Percentiles rank a stretch among this genome's conserved stretches.
Conservation (phyloP, 768 basidiomycete species). For the Amanita rubescens region DNA sequence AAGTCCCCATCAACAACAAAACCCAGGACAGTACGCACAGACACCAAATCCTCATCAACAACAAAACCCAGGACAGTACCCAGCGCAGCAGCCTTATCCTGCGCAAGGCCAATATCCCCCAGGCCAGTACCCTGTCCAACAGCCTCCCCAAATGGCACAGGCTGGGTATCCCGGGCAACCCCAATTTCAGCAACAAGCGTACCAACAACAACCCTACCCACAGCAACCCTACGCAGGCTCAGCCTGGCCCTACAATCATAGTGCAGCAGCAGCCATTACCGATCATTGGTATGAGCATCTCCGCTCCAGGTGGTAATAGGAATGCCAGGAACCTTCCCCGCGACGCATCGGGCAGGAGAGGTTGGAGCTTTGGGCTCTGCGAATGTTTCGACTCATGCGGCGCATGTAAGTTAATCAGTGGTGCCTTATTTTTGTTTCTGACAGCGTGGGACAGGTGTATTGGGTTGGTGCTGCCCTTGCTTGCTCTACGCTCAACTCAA, state of each 20-base stretch:
- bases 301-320: slow-evolving; percentile 25
- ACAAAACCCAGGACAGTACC: neutral
- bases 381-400: slow-evolving; percentile 24
- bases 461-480: slow-evolving; percentile 37
- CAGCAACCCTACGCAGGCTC: neutral
- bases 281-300: slow-evolving; percentile 1
- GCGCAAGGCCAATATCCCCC: neutral
- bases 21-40: neutral
- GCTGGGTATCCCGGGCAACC: neutral
- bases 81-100: neutral
- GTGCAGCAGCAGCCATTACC: slow-evolving; percentile 1
- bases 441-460: slow-evolving; percentile 22
- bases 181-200: neutral
- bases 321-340: slow-evolving; percentile 28
- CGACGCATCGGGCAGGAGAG: slow-evolving; percentile 25
- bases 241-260: neutral
- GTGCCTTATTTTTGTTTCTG: neutral
- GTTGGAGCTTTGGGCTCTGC: slow-evolving; percentile 27
- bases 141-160: neutral
- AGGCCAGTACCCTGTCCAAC: neutral
- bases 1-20: neutral
- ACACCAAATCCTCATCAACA: neutral
- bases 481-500: slow-evolving; percentile 33
- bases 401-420: slow-evolving; percentile 19
- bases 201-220: neutral